Evolutionary conservation across 2,329 filamentous ascomycete genomes (phyloP), one percentile per base, ranked within the genome.

Genomic region (Zalaria sp.): DNA sequence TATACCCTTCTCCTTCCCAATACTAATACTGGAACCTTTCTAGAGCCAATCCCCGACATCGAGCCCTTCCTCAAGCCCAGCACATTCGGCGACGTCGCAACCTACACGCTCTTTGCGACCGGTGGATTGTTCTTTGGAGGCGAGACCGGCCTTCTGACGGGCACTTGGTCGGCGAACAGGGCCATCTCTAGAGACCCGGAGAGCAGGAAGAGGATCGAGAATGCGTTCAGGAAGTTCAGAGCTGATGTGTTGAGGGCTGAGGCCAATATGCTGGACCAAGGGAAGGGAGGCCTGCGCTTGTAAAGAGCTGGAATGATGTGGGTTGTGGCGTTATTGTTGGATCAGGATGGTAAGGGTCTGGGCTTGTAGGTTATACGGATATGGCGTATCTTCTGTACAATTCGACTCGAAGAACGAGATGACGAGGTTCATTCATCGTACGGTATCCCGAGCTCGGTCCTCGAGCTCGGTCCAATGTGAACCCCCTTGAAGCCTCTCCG

Each of bases 91-190:
- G 79, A 83, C 47, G 54, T 76, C 27, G 71, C 74, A 3, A 74
- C 79, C 0, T 81, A 78, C 52, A 70, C 72, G 46, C 72, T 82
- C 52, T 77, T 81, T 37, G 69, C 71, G 0, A 53, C 72, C 0
- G 77, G 75, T 9, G 77, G 78, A 0, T 54, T 81, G 4, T 76
- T 83, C 46, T 47, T 83, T 4, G 77, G 77, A 5, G 78, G 79
- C 5, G 79, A 83, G 59, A 58, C 69, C 8, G 78, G 79, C 0
- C 59, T 81, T 37, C 47, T 81, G 43, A 69, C 67, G 0, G 78
- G 79, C 1, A 68, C 67, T 1, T 66, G 66, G 37, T 66, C 69
- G 4, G 77, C 74, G 3, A 65, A 68, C 28, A 63, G 71, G 32
- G 61, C 61, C 1, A 72, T 83, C 41, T 64, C 62, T 1, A 57